phyloP scores from a whole-genome alignment of 768 basidiomycete species.

The Termitomyces sp. region DNA sequence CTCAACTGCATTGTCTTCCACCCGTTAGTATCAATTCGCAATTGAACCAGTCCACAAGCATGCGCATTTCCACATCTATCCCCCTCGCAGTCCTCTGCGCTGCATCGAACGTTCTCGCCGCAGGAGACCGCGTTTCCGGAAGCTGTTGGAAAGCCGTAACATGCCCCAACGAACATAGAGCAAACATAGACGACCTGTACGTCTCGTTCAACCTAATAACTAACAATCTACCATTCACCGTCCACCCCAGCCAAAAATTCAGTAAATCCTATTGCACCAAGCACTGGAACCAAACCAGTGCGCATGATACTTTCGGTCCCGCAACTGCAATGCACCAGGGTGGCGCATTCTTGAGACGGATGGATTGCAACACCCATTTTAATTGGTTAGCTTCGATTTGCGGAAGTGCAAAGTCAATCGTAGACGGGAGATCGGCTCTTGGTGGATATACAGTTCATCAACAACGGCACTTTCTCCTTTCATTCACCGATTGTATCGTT shows the following conservation, averaged over 20 bases:
- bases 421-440: background rate
- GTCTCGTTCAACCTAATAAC: background rate
- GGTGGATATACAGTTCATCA: background rate
- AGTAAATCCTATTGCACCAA: background rate
- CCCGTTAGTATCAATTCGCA: too few relatives aligned
- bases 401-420: background rate
- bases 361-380: background rate
- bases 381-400: background rate
- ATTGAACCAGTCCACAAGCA: too few relatives aligned
- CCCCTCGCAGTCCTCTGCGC: background rate
- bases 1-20: too few relatives aligned
- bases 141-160: background rate
- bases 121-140: too few relatives aligned
- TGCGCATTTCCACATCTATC: background rate
- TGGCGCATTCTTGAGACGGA: background rate
- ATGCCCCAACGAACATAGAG: background rate
- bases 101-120: background rate
- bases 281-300: background rate
- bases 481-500: background rate
- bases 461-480: background rate
- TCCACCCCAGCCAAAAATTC: background rate
- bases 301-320: background rate
- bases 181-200: background rate
- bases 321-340: background rate
- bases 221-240: too few relatives aligned